A percentile compares a stretch with the other conserved stretches of the same genome.
Evolutionary conservation across 2,329 filamentous ascomycete species (phyloP).

Genomic region (Lecanicillium sp.): DNA sequence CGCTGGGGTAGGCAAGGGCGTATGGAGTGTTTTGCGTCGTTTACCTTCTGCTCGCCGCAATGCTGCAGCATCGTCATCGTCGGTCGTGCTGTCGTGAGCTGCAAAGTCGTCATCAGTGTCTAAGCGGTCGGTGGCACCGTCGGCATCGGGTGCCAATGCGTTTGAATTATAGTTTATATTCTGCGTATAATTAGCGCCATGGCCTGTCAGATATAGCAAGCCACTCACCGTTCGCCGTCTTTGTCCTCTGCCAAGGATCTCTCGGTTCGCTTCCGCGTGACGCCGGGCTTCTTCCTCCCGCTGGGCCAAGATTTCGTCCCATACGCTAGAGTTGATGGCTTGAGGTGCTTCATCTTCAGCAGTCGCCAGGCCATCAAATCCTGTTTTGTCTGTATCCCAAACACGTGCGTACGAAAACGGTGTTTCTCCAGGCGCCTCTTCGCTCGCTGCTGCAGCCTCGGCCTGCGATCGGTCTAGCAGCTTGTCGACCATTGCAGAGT

Average conservation of each 20-base stretch:
- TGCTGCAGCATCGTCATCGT: constrained; percentile 13
- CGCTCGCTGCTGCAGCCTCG: constrained; percentile 60
- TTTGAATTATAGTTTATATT: constrained; percentile 24
- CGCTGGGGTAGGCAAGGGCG: constrained; percentile 16
- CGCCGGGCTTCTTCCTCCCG: constrained; percentile 72
- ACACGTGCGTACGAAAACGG: constrained; percentile 87
- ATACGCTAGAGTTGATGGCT: constrained; percentile 60
- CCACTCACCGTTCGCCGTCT: constrained; percentile 48
- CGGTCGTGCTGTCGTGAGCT: not conserved
- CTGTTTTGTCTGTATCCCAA: constrained; percentile 76
- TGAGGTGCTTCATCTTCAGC: constrained; percentile 44
- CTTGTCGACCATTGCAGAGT: constrained; percentile 74
- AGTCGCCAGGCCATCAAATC: constrained; percentile 55
- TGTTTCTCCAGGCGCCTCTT: constrained; percentile 60
- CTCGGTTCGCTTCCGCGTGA: constrained; percentile 57
- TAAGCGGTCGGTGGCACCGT: not conserved
- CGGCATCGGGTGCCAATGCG: not conserved
- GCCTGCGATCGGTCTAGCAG: constrained; percentile 80
- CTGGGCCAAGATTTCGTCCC: constrained; percentile 83
- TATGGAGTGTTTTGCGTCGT: constrained; percentile 18
- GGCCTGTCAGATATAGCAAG: not conserved
- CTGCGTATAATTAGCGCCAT: constrained; percentile 16
- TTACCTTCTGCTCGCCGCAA: constrained; percentile 24
- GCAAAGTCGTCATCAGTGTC: constrained; percentile 6
- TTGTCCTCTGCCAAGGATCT: constrained; percentile 80